phyloP scores from a whole-genome alignment of 805 yeast genomes.

The Starmerella asiatica region DNA sequence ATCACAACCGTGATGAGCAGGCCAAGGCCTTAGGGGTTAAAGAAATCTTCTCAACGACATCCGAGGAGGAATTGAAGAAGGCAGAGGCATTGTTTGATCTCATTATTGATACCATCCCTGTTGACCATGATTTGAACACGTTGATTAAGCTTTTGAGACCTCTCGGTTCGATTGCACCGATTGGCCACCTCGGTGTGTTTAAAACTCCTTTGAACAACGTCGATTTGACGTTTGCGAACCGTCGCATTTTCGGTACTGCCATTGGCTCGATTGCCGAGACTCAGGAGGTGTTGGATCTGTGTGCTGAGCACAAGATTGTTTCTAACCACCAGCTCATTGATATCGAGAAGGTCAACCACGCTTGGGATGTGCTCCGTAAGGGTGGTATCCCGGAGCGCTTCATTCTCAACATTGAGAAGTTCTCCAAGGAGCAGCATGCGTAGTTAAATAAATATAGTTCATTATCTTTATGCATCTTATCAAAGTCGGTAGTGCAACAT shows the following conservation, averaged over 20 bases:
- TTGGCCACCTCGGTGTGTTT: constrained; percentile 44
- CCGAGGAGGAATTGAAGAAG: constrained; percentile 28
- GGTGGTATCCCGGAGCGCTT: constrained; percentile 20
- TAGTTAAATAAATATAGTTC: neutral
- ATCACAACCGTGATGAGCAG: constrained; percentile 38
- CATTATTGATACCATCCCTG: constrained; percentile 40
- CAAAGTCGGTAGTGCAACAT: no score
- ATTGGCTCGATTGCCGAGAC: constrained; percentile 56
- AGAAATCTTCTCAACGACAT: constrained; percentile 40
- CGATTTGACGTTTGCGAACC: constrained; percentile 34
- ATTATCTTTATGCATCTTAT: no score
- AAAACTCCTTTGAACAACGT: constrained; percentile 37
- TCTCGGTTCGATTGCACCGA: constrained; percentile 46
- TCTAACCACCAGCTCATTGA: constrained; percentile 54
- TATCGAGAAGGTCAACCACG: constrained; percentile 25
- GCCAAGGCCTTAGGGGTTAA: constrained; percentile 45
- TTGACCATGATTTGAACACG: constrained; percentile 36
- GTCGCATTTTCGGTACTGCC: constrained; percentile 32
- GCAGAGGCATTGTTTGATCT: constrained; percentile 34
- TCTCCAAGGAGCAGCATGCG: neutral
- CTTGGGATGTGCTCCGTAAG: constrained; percentile 12
- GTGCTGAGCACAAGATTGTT: constrained; percentile 42
- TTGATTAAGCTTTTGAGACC: constrained; percentile 42
- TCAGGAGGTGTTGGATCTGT: constrained; percentile 49
- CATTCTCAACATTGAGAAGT: constrained; percentile 13